Base-by-base conservation (phyloP, 2,329 filamentous ascomycete genomes). In the Myriosclerotinia scirpicola region DNA sequence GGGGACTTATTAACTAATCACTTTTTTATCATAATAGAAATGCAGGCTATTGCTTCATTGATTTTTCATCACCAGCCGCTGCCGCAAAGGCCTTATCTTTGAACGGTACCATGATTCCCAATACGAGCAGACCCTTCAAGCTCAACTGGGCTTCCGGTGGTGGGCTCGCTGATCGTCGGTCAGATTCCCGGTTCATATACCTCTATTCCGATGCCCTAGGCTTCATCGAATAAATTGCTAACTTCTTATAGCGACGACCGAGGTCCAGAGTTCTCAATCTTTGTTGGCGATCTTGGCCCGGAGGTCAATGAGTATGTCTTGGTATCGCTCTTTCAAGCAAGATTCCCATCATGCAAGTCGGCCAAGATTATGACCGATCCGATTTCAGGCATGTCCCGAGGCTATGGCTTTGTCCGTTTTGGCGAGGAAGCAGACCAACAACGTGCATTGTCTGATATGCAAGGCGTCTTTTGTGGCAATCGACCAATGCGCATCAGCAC, bases 361-460 rank as follows among this genome's bases (percentile, higher is more conserved):
- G 95, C 95, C 76, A 99, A 99, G 86, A 99, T 99, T 81, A 99
- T 99, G 95, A 97, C 94, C 69, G 95, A 99, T 76, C 94, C 95
- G 69, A 95, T 98, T 81, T 96, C 91, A 71, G 95, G 95, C 74
- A 94, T 98, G 86, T 97, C 93, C 71, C 93, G 95, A 70, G 95
- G 95, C 66, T 99, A 99, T 76, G 95, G 95, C 56, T 99, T 99
- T 75, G 95, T 99, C 64, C 92, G 95, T 72, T 99, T 99, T 82
- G 92, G 92, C 63, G 92, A 96, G 73, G 94, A 98, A 82, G 87
- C 88, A 72, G 95, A 99, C 76, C 94, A 98, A 83, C 94, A 99
- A 83, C 92, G 93, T 69, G 94, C 95, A 70, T 85, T 99, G 30
- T 90, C 90, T 63, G 95, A 99, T 82, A 99, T 99, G 95, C 95